These are phyloP conservation scores for Kalmusia sp. DNA, from an alignment of 2,329 filamentous ascomycete genomes.

Conservation along the genomic window DNA sequence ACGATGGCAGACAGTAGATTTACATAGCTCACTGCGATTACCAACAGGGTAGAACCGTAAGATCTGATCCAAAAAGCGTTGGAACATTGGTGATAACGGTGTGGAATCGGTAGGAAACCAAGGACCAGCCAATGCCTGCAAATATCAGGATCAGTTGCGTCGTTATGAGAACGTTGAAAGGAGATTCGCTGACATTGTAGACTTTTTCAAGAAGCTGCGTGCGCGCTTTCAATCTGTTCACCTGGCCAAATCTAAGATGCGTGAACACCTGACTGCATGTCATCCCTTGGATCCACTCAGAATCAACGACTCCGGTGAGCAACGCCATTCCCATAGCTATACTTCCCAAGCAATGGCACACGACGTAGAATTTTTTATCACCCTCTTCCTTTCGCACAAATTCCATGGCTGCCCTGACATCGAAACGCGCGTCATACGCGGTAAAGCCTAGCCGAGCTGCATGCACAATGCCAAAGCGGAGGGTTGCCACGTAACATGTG, in stretches of 20 bases:
- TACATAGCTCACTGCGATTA: conserved; percentile 63
- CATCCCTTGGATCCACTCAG: conserved; percentile 64
- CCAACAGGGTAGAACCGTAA: conserved; percentile 65
- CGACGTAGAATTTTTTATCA: conserved; percentile 58
- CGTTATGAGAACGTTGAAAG: too few species aligned
- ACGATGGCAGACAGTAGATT: conserved; percentile 67
- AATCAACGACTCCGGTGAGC: conserved; percentile 66
- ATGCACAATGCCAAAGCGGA: conserved; percentile 63
- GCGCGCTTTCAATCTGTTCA: conserved; percentile 63
- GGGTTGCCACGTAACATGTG: too few species aligned
- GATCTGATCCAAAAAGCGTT: conserved; percentile 48
- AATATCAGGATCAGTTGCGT: too few species aligned
- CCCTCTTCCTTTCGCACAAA: conserved; percentile 54
- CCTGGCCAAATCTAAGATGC: conserved; percentile 64
- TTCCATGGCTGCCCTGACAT: conserved; percentile 64
- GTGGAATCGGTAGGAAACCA: conserved; percentile 20
- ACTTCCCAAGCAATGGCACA: conserved; percentile 70
- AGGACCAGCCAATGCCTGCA: too few species aligned
- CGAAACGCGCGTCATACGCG: conserved; percentile 66
- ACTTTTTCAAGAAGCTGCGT: background rate
- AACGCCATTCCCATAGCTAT: conserved; percentile 66
- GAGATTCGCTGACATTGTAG: too few species aligned
- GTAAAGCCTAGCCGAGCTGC: conserved; percentile 62
- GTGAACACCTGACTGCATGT: conserved; percentile 69
- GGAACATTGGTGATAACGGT: conserved; percentile 13